Evolutionary conservation across 2,329 filamentous ascomycete species (phyloP), one percentile per base, ranked within the genome.

Genomic region (Phoma sp.): DNA sequence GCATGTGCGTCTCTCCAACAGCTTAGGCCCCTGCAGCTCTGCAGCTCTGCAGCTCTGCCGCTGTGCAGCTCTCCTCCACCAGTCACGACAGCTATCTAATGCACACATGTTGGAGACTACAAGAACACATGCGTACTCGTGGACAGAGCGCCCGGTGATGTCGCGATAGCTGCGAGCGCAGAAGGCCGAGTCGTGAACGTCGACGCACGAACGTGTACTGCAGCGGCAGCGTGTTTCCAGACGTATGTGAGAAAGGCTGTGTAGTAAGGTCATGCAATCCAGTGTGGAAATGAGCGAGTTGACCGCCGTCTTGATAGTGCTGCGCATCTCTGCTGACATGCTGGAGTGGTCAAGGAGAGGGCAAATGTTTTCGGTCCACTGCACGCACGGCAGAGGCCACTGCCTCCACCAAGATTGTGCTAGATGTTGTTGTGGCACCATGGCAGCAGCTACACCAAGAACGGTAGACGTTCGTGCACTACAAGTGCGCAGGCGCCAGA

Each of bases 31-130:
- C 17, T 17, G 17, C 17, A 17, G 17, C 17, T 17, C 17, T 17
- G 17, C 17, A 17, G 17, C 17, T 17, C 17, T 17, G 17, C 17
- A 17, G 17, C 17, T 17, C 17, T 17, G 25, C 39, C 36, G 32
- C 48, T 55, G n/a, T 37, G 31, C 44, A 51, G 17, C 36, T 24
- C 27, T 24, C 44, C 49, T 31, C 25, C 55, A 37, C 48, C 54
- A 51, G 52, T 68, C 65, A 68, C 63, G 39, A 62, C 27, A 66
- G 49, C 65, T 68, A 68, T 64, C 55, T 68, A 68, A 58, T 59
- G 57, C 61, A 66, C 55, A 55, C 55, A 57, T 58, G 55, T 35
- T 46, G 46, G 48, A 36, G 39, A 59, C 49, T 50, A 53, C 52
- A 41, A 44, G 32, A 49, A 32, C 51, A 51, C 45, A 44, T 43